Base-by-base conservation (phyloP, 2,329 filamentous ascomycete species). In the Phaeosphaeriaceae sp. region DNA sequence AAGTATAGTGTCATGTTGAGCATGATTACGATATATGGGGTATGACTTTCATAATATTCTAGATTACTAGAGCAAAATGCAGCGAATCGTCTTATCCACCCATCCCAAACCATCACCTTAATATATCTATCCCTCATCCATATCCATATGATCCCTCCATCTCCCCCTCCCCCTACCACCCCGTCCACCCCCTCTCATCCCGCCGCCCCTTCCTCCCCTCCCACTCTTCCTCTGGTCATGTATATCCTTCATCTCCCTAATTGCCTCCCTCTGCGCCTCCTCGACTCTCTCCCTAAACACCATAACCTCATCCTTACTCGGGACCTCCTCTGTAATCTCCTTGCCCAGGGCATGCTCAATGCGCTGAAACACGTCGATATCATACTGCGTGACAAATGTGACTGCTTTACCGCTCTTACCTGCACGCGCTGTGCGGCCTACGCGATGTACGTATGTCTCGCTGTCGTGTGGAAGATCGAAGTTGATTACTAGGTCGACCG, bases 361-460 rank as follows among this genome's bases (percentile, higher is more conserved):
- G 20, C 92, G 83, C 70, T 89, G 80, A 78, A 87, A 96, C 36
- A 95, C 85, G 75, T 93, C 91, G 1, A 93, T 81, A 70, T 96
- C 93, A 67, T 96, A 96, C 77, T 97, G 93, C 0, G 91, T 96
- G 5, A 95, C 89, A 9, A 97, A 80, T 52, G 84, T 91, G 48
- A 97, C 85, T 9, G 93, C 92, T 45, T 91, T 86, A 50, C 93
- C 93, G 1, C 89, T 89, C 75, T 93, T 93, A 27, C 93, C 93
- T 0, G 93, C 93, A 77, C 93, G 87, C 0, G 93, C 93, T 0
- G 93, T 97, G 66, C 93, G 89, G 20, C 93, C 93, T 1, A 97
- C 92, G 52, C 93, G 86, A 77, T 97, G 93, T 31, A 97, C 90
- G 69, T 96, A 96, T 0, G 93, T 97, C 79, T 96, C 96, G 68